phyloP scores from a whole-genome alignment of 805 yeast genomes.

The Zygoascus bituminiphila region DNA sequence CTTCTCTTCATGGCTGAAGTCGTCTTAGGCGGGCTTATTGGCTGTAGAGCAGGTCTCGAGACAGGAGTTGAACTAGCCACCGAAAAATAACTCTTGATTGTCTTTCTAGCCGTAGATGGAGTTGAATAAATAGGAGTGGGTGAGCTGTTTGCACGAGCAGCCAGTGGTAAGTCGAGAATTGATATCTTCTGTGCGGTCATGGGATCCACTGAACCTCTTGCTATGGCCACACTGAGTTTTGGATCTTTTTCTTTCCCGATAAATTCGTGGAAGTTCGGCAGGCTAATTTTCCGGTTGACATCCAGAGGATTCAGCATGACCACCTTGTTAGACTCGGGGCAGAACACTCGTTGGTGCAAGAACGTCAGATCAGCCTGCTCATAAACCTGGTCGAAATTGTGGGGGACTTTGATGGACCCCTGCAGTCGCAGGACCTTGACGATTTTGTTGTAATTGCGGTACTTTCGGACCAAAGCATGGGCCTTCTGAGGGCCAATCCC shows the following conservation, averaged over 20 bases:
- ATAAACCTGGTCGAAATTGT: slow-evolving; percentile 50
- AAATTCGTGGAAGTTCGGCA: slow-evolving; percentile 15
- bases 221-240: slow-evolving; percentile 46
- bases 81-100: background rate
- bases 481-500: slow-evolving; percentile 79
- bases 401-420: slow-evolving; percentile 39
- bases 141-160: background rate
- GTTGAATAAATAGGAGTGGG: background rate
- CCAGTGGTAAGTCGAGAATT: background rate
- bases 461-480: slow-evolving; percentile 45
- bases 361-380: slow-evolving; percentile 69
- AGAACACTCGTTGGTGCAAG: slow-evolving; percentile 75
- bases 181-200: slow-evolving; percentile 38
- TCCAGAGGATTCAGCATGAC: slow-evolving; percentile 45
- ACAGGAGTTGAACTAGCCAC: background rate
- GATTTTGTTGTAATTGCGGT: slow-evolving; percentile 41
- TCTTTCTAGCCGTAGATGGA: background rate
- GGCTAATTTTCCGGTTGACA: slow-evolving; percentile 32
- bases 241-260: slow-evolving; percentile 33
- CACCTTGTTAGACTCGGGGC: slow-evolving; percentile 46
- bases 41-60: background rate
- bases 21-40: background rate
- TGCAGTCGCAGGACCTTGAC: slow-evolving; percentile 43
- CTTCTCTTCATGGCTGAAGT: background rate
- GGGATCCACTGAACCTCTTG: slow-evolving; percentile 64